Percentiles rank a stretch among this genome's conserved stretches.
phyloP scores from a whole-genome alignment of 2,329 filamentous ascomycete genomes.

The Periconia digitata region DNA sequence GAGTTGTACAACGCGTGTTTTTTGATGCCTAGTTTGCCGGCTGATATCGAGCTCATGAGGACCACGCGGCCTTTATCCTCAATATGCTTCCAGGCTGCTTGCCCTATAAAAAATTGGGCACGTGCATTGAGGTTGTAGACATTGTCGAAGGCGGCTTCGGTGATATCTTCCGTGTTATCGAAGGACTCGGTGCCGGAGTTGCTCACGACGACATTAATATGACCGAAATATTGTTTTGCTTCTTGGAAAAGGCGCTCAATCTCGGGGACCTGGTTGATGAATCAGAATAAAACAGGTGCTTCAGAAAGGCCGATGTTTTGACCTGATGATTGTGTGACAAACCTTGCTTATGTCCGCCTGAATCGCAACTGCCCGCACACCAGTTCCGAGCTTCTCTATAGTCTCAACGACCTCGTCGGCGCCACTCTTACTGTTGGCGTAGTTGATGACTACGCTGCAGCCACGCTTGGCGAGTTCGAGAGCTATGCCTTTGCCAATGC shows the following conservation, averaged over 20 bases:
- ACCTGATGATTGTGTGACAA: background rate
- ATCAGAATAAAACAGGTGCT: no score
- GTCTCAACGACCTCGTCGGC: conserved; percentile 52
- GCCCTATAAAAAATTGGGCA: conserved; percentile 76
- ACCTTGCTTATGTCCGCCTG: conserved; percentile 60
- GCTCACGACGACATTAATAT: conserved; percentile 53
- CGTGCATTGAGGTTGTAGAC: conserved; percentile 70
- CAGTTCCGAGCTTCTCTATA: conserved; percentile 50
- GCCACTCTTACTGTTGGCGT: conserved; percentile 56
- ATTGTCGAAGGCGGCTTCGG: conserved; percentile 70
- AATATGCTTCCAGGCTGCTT: conserved; percentile 72
- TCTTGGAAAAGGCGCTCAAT: conserved; percentile 59
- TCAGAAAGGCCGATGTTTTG: no score
- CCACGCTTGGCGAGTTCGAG: conserved; percentile 68
- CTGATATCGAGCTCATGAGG: conserved; percentile 73
- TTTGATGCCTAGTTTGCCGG: conserved; percentile 65
- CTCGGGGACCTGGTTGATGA: conserved; percentile 44
- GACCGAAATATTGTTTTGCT: conserved; percentile 47
- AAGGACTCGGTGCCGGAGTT: conserved; percentile 65
- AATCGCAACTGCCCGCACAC: conserved; percentile 58
- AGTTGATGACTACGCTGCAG: conserved; percentile 66
- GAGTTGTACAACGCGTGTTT: conserved; percentile 73
- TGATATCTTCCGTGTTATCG: conserved; percentile 68
- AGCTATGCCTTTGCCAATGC: conserved; percentile 67
- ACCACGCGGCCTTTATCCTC: conserved; percentile 71